Conservation (phyloP, 2,329 filamentous ascomycete species). For the Sporothrix variecibatus region DNA sequence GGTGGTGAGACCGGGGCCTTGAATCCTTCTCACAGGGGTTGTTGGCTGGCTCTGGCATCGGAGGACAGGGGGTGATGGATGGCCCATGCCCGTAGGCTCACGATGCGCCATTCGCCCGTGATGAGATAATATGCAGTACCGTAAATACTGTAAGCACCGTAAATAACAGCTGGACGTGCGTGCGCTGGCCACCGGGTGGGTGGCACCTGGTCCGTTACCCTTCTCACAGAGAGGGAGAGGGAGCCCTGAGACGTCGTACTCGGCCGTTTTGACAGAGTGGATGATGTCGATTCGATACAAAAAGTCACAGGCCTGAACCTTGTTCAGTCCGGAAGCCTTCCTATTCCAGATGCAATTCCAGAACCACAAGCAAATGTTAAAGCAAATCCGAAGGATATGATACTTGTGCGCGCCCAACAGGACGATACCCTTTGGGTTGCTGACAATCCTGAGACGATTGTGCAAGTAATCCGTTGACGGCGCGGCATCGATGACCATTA, state of each 20-base stretch:
- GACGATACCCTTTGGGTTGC: neutral
- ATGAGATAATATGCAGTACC: neutral
- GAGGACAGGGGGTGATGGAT: neutral
- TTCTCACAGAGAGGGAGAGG: neutral
- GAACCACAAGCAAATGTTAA: neutral
- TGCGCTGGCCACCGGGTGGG: neutral
- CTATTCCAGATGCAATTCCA: neutral
- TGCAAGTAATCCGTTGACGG: neutral
- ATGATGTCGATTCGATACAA: neutral
- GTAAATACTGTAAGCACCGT: neutral
- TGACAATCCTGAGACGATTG: neutral
- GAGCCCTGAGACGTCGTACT: conserved; percentile 16
- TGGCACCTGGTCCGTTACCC: neutral
- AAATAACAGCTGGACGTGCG: neutral
- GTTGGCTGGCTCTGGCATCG: neutral
- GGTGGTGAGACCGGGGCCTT: neutral
- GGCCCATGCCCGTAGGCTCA: neutral
- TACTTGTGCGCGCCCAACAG: neutral
- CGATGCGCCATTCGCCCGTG: neutral
- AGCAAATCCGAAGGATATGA: neutral
- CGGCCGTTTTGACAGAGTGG: neutral
- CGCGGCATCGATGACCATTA: neutral
- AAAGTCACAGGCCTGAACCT: neutral
- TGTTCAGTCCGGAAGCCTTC: neutral
- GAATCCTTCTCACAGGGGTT: neutral